Evolutionary conservation across 768 basidiomycete species (phyloP), one percentile per base, ranked within the genome.

Genomic region (Boletus barrowsii): DNA sequence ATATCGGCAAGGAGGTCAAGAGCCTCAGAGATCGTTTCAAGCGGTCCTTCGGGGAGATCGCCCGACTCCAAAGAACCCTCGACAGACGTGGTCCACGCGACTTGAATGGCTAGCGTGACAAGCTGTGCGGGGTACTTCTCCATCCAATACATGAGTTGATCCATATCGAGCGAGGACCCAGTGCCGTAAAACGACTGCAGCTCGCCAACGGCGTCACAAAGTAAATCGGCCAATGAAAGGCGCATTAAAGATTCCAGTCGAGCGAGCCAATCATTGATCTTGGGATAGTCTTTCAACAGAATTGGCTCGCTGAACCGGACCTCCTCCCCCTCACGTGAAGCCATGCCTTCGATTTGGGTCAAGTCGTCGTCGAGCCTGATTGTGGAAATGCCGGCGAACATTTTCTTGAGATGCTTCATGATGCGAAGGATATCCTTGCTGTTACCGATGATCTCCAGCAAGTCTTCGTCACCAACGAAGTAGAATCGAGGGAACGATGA

Each of bases 341-440:
- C 84, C 87, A 98, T 96, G 49, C 91, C 94, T 58, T 87, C 86
- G 53, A 98, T 95, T 65, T 88, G 83, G 5, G 91, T 87, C 57
- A 90, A 68, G 44, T 94, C 93, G 17, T 93, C 91, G 67, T 97
- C 92, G 26, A 98, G 79, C 62, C 76, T 80, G 61, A 98, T 79
- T 0, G 93, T 94, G 2, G 93, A 88, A 37, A 99, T 88, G 26
- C 97, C 97, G 20, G 97, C 97, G 72, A 99, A 99, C 97, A 99
- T 99, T 81, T 99, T 99, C 79, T 98, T 98, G 55, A 99, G 79
- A 75, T 98, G 97, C 64, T 99, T 99, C 92, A 97, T 93, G 72
- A 98, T 91, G 37, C 97, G 89, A 42, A 93, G 73, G 62, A 98
- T 97, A 66, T 98, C 95, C 72, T 98, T 99, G 81, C 93, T 97